A percentile compares a stretch with the other conserved stretches of the same genome.
Conservation (phyloP, 2,329 filamentous ascomycete genomes). For the Fusarium tupiense region DNA sequence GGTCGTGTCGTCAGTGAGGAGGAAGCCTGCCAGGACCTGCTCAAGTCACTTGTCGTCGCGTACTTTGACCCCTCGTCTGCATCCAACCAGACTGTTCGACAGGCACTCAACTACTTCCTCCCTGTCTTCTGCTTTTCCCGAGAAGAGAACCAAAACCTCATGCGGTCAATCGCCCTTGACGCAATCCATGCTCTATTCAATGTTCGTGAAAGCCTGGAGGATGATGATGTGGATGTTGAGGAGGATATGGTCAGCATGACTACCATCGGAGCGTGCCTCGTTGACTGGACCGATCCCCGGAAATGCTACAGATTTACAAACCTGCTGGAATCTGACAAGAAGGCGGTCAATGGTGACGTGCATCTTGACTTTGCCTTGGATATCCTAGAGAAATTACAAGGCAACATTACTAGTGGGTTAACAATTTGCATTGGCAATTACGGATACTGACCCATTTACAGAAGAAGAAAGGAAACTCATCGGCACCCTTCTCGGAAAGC, state of each 20-base stretch:
- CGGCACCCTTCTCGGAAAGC: constrained; percentile 80
- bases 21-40: constrained; percentile 74
- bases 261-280: constrained; percentile 81
- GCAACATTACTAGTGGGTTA: constrained; percentile 72
- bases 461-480: constrained; percentile 89
- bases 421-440: background rate
- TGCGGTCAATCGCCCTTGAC: constrained; percentile 78
- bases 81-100: constrained; percentile 82
- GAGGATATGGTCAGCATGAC: constrained; percentile 83
- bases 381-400: constrained; percentile 78
- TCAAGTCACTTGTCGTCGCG: constrained; percentile 83
- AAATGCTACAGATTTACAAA: constrained; percentile 70
- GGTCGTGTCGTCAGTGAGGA: constrained; percentile 79
- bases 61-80: constrained; percentile 90
- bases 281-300: constrained; percentile 95
- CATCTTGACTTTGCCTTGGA: constrained; percentile 82
- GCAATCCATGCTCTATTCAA: constrained; percentile 80
- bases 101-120: constrained; percentile 91
- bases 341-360: constrained; percentile 76
- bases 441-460: constrained; percentile 51
- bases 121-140: constrained; percentile 93
- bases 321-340: constrained; percentile 66
- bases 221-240: constrained; percentile 77
- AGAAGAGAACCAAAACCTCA: constrained; percentile 81
- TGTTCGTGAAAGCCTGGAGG: constrained; percentile 76